Percentiles rank a stretch among this genome's conserved stretches.
Evolutionary conservation across 129 eudicot genomes (phyloP).

Genomic region (Artemisia tridentata): DNA sequence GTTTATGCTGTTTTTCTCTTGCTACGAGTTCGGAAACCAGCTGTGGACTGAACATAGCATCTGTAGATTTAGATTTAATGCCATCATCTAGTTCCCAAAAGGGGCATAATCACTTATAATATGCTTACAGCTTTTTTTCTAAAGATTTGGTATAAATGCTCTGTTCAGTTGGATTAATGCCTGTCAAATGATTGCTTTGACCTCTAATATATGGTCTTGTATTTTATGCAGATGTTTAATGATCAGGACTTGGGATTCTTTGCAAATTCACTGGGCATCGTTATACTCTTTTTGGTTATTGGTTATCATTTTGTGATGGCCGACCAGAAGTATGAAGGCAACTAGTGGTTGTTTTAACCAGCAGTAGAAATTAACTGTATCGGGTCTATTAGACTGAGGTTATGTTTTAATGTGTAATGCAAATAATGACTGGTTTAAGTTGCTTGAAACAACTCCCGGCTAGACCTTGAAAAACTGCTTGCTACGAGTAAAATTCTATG

Average conservation of each 20-base stretch:
- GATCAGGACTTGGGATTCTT: constrained; percentile 90
- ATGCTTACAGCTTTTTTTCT: neutral
- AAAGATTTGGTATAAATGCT: neutral
- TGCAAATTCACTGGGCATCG: constrained; percentile 76
- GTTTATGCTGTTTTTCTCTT: neutral
- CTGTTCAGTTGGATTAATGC: constrained; percentile 4
- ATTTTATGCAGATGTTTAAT: constrained; percentile 63
- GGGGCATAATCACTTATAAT: neutral
- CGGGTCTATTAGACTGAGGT: neutral
- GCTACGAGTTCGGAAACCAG: neutral
- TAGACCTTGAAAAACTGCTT: constrained; percentile 17
- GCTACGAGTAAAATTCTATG: constrained; percentile 19
- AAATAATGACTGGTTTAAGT: constrained; percentile 12
- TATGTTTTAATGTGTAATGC: constrained; percentile 16
- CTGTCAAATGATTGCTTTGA: constrained; percentile 2
- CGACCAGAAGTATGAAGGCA: constrained; percentile 71
- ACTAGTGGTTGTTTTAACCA: constrained; percentile 30
- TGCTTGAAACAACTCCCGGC: neutral
- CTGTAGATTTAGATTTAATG: neutral
- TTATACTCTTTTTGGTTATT: constrained; percentile 66
- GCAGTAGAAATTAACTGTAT: constrained; percentile 15
- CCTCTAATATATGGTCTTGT: constrained; percentile 13
- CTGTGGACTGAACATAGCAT: neutral
- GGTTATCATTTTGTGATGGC: constrained; percentile 87
- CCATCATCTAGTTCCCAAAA: too few relatives aligned